These are phyloP conservation scores for Ganoderma resinaceum DNA, from an alignment of 1,284 basidiomycete species.

Conservation along the genomic window DNA sequence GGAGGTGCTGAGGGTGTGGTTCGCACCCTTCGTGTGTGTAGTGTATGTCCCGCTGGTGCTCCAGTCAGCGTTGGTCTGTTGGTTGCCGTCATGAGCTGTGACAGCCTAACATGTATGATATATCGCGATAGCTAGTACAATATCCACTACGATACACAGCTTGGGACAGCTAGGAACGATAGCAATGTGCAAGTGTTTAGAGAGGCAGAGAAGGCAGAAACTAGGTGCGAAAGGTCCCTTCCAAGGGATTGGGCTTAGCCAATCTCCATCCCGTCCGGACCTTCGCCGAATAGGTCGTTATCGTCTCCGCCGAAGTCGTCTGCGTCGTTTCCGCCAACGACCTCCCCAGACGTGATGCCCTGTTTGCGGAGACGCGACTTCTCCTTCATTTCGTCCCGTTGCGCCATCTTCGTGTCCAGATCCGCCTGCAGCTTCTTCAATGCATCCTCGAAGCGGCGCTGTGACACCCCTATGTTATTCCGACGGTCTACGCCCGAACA, in stretches of 20 bases:
- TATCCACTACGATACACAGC: conserved; percentile 11
- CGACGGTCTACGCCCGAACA: neutral
- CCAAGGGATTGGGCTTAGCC: conserved; percentile 36
- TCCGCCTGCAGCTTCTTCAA: conserved; percentile 88
- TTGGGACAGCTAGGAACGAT: conserved; percentile 3
- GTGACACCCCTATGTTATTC: conserved; percentile 9
- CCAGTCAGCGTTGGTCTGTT: conserved; percentile 67
- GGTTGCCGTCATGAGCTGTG: conserved; percentile 45
- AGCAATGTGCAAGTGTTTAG: neutral
- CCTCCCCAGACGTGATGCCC: conserved; percentile 55
- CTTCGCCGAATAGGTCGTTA: conserved; percentile 70
- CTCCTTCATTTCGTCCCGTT: conserved; percentile 80
- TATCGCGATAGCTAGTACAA: conserved; percentile 4
- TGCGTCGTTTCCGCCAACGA: conserved; percentile 50
- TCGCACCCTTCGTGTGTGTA: conserved; percentile 75
- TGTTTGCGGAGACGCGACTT: conserved; percentile 71
- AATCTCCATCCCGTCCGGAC: conserved; percentile 51
- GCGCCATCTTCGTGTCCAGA: conserved; percentile 85
- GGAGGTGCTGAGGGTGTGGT: conserved; percentile 77
- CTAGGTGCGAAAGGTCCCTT: neutral
- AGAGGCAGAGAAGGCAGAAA: neutral
- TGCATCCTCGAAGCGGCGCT: conserved; percentile 95
- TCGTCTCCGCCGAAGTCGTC: conserved; percentile 47
- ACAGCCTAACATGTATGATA: conserved; percentile 10
- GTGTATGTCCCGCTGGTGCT: conserved; percentile 74